Percentiles rank a stretch among this genome's conserved stretches.
Evolutionary conservation across 805 yeast species (phyloP).

Genomic region (Tetrapisispora iriomotensis): DNA sequence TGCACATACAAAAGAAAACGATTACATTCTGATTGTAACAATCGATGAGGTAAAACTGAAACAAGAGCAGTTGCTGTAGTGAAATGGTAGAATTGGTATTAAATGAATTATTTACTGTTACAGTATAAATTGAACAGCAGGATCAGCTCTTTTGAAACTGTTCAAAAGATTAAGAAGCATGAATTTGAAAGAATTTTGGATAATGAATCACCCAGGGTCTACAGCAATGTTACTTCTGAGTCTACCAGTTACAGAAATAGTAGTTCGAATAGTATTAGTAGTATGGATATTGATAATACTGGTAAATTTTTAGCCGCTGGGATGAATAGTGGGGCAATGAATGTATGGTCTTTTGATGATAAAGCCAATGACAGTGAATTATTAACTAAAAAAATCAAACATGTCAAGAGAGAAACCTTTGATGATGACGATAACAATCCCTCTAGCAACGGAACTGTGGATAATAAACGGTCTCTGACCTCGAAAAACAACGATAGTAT

Average conservation of each 20-base stretch:
- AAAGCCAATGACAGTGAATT: slow-evolving; percentile 4
- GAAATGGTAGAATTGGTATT: no score
- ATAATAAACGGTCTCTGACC: background rate
- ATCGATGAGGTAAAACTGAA: no score
- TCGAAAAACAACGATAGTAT: background rate
- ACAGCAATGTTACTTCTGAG: slow-evolving; percentile 1
- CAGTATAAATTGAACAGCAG: slow-evolving; percentile 10
- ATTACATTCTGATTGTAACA: no score
- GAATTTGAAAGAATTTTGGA: slow-evolving; percentile 19
- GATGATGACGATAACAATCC: background rate
- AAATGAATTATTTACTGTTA: slow-evolving; percentile 4
- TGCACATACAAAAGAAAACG: no score
- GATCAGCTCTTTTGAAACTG: slow-evolving; percentile 6
- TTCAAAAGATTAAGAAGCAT: slow-evolving; percentile 5
- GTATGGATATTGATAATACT: slow-evolving; percentile 15
- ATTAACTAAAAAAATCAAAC: slow-evolving; percentile 16
- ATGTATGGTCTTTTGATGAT: slow-evolving; percentile 25
- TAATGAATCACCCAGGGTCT: slow-evolving; percentile 3
- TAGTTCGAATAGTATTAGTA: slow-evolving; percentile 5
- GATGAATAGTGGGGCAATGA: slow-evolving; percentile 29
- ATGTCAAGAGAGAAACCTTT: slow-evolving; percentile 6
- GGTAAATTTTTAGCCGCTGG: slow-evolving; percentile 15
- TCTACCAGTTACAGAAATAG: background rate
- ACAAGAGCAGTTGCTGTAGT: no score
- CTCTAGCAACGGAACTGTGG: background rate